Evolutionary conservation across 306 rosid genomes (phyloP), one percentile per base, ranked within the genome.

Genomic region (Benincasa hispida): DNA sequence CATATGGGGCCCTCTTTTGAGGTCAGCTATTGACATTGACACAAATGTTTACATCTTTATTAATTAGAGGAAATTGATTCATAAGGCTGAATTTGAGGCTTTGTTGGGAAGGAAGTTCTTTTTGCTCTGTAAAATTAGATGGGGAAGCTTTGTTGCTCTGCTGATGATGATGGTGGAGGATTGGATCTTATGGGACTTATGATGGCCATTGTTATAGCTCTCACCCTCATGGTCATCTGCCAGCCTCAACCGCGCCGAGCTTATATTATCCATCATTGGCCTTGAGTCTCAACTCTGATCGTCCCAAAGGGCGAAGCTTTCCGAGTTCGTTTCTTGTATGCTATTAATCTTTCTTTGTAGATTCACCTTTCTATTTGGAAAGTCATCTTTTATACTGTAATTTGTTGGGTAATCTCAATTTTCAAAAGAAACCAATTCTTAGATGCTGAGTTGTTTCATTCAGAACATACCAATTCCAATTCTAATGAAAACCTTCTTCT

Each of bases 111-210:
- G 37, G 19, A 19, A 19, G 34, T 18, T 62, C 57, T 62, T 45
- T 30, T 5, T 25, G 22, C 18, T 66, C 73, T 66, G 30, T 37
- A 68, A n/a, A 58, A 58, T 70, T 22, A 39, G 35, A 84, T 82
- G 94, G 79, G 81, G 22, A 90, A 86, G 83, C 6, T 82, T 24
- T 15, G 79, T 35, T 82, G 86, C 80, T 47, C 68, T 18, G 79
- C 42, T 22, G 2, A 55, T 32, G 56, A 67, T 50, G 86, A 22
- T 60, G 87, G 37, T 25, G 66, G 81, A 21, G 66, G 81, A 35
- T 37, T 76, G 10, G 58, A 41, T 72, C 53, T 82, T 17, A 57
- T 45, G 34, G 79, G 83, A 58, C 48, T 87, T 27, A 32, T 84
- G 6, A 4, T 84, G 82, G 78, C 55, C 28, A 4, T 84, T 34